Evolutionary conservation across 371 early-diverging fungal genomes (phyloP).

Genomic region (Homolaphlyctis polyrhiza): DNA sequence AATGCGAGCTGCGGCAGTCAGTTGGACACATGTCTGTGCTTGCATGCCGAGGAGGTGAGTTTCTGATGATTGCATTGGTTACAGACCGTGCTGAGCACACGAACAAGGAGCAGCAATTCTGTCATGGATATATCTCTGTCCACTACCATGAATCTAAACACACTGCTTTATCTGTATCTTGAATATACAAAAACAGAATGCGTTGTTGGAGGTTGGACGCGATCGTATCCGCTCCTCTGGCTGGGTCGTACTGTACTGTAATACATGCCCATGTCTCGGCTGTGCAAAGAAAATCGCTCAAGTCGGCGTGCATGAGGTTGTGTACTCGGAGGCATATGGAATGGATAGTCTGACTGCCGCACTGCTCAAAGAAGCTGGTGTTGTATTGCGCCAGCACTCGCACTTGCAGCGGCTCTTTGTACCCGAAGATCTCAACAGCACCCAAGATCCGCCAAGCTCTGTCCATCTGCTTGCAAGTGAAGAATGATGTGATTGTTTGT

Average conservation of each 20-base stretch:
- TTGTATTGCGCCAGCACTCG: constrained; percentile 68
- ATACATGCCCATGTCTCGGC: constrained; percentile 71
- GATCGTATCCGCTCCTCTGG: constrained; percentile 55
- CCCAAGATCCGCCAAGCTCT: too few species aligned
- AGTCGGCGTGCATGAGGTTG: constrained; percentile 85
- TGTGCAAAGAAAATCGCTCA: constrained; percentile 97
- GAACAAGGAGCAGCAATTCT: too few species aligned
- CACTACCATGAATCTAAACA: too few species aligned
- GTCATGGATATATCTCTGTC: too few species aligned
- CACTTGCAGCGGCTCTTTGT: neutral
- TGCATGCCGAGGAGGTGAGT: constrained; percentile 93
- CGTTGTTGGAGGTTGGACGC: constrained; percentile 89
- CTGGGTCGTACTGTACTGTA: constrained; percentile 80
- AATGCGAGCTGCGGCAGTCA: constrained; percentile 65
- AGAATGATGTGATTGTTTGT: too few species aligned
- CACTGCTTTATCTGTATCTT: too few species aligned
- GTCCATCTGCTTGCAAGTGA: too few species aligned
- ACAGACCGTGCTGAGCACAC: neutral
- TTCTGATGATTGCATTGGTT: neutral
- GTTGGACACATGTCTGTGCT: constrained; percentile 88
- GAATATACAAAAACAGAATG: constrained; percentile 73
- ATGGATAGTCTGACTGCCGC: constrained; percentile 82
- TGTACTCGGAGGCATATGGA: constrained; percentile 79
- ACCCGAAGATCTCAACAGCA: too few species aligned
- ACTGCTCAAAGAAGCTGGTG: constrained; percentile 75